phyloP scores from a whole-genome alignment of 805 yeast species.

The Candida nanaspora region DNA sequence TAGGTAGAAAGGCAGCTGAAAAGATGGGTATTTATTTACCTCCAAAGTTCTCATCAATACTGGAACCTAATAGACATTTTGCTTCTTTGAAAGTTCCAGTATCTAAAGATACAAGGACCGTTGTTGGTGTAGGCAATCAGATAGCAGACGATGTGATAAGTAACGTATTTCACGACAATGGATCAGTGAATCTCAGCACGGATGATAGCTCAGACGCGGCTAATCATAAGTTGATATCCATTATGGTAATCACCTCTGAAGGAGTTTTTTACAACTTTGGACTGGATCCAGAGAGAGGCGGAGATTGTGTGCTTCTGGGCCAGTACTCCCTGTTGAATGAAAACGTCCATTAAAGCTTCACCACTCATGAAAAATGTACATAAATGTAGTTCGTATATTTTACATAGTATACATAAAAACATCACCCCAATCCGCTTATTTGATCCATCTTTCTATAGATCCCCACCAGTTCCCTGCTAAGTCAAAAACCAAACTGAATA shows the following conservation, averaged over 20 bases:
- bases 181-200: constrained; percentile 3
- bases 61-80: constrained; percentile 91
- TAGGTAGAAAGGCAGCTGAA: constrained; percentile 79
- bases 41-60: constrained; percentile 71
- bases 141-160: constrained; percentile 17
- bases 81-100: constrained; percentile 57
- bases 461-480: no score
- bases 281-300: constrained; percentile 83
- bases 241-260: constrained; percentile 78
- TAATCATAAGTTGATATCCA: constrained; percentile 34
- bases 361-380: no score
- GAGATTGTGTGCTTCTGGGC: constrained; percentile 79
- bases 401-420: no score
- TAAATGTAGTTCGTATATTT: no score
- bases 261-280: constrained; percentile 84
- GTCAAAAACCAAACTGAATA: no score
- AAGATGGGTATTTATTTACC: constrained; percentile 87
- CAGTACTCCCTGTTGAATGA: constrained; percentile 28
- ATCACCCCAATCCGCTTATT: no score
- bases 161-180: constrained; percentile 11
- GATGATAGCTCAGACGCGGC: not conserved
- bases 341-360: not conserved
- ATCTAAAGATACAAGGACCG: constrained; percentile 35
- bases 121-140: constrained; percentile 39
- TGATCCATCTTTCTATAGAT: no score